Base-by-base conservation (phyloP, 2,329 filamentous ascomycete species). In the Periconia sp. region DNA sequence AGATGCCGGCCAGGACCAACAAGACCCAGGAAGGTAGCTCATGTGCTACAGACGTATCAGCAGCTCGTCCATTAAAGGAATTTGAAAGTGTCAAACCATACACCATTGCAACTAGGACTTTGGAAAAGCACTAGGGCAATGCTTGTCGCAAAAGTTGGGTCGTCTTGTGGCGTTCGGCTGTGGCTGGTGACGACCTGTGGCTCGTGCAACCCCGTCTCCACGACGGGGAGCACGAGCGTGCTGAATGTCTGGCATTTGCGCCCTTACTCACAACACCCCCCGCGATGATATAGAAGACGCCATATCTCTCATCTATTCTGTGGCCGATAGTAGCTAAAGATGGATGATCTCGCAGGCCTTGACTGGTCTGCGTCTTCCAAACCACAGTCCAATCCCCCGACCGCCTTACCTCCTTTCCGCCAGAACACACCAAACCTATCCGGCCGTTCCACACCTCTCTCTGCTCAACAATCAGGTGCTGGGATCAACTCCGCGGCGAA, bases 301-400 rank as follows among this genome's bases (percentile, higher is more conserved):
- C 26, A 46, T 33, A 40, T 36, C 30, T 37, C 38, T 39, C 13
- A 44, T 40, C 8, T 29, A 26, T 34, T 13, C 30, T 21, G 29
- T 33, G 37, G 26, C 28, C 49, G 7, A n/a, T n/a, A n/a, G n/a
- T 23, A 22, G 18, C 44, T 41, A 31, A 57, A 41, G 28, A 79
- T 79, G 76, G 73, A 79, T 55, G 76, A 79, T 50, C 62, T 79
- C 13, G 59, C 74, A 36, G 70, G 74, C 52, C 71, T 78, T 40
- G 74, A 78, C 64, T 79, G 76, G 76, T 68, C 62, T 22, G 58
- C 66, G 32, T 55, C 61, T 26, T 54, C 50, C 51, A 61, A 60
- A 51, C 8, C 22, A 13, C 7, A 10, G 19, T 33, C 58, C 38
- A 67, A 43, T 45, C 57, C 52, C 33, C 58, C 61, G 46, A 42